Evolutionary conservation across 768 basidiomycete genomes (phyloP).

Genomic region (Lactarius vividus): DNA sequence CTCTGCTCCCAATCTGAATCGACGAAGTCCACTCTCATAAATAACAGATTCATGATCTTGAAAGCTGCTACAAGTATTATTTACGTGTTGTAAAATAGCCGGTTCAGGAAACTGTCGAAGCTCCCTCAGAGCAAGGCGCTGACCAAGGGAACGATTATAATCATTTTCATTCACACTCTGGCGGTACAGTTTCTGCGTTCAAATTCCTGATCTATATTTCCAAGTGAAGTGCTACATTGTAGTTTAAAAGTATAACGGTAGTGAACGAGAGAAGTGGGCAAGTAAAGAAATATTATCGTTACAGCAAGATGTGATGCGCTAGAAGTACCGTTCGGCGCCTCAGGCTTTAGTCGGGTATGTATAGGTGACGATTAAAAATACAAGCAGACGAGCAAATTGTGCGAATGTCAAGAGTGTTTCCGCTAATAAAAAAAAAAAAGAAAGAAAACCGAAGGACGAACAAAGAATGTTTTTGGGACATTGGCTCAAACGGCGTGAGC

Average conservation of each 20-base stretch:
- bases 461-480: background rate
- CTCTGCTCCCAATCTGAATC: background rate
- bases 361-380: conserved; percentile 10
- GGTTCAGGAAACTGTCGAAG: background rate
- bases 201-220: background rate
- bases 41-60: no score
- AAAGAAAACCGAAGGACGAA: background rate
- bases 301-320: background rate
- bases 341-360: conserved; percentile 4
- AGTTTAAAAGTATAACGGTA: background rate
- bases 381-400: background rate
- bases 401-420: background rate
- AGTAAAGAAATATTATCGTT: conserved; percentile 16
- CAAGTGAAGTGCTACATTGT: conserved; percentile 13
- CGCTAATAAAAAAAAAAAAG: background rate
- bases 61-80: no score
- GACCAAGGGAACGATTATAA: no score
- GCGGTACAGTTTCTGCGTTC: background rate
- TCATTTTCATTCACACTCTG: background rate
- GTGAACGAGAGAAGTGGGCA: background rate
- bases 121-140: background rate
- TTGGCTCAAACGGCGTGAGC: conserved; percentile 8
- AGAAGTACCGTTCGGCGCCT: background rate
- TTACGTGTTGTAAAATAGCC: no score
- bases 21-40: background rate